Conservation (phyloP, 2,329 filamentous ascomycete species). For the Huntiella savannae region DNA sequence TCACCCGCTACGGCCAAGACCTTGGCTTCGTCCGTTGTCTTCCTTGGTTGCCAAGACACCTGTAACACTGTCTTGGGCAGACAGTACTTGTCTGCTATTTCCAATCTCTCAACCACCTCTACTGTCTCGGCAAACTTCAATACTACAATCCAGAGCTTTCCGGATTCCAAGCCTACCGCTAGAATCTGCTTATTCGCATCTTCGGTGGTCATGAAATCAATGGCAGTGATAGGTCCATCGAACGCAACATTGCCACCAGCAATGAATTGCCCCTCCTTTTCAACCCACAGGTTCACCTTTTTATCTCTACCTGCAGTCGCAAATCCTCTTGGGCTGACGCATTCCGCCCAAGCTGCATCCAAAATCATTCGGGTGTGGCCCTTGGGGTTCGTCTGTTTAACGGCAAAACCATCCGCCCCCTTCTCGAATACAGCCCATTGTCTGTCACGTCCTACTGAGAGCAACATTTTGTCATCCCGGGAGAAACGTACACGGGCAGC, state of each 20-base stretch:
- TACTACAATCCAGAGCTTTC: constrained; percentile 19
- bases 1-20: constrained; percentile 38
- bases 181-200: constrained; percentile 20
- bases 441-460: constrained; percentile 80
- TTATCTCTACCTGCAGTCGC: constrained; percentile 86
- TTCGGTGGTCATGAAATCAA: constrained; percentile 40
- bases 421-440: constrained; percentile 73
- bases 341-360: constrained; percentile 63
- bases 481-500: constrained; percentile 71
- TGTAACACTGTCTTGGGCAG: constrained; percentile 48
- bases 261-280: constrained; percentile 16
- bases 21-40: constrained; percentile 13
- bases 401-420: constrained; percentile 29
- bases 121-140: constrained; percentile 3
- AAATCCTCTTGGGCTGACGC: constrained; percentile 34
- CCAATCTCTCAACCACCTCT: constrained; percentile 1
- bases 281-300: constrained; percentile 51
- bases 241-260: constrained; percentile 24
- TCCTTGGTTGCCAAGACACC: constrained; percentile 46
- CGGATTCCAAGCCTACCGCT: constrained; percentile 39
- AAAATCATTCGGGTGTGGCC: constrained; percentile 87
- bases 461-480: constrained; percentile 47
- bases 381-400: constrained; percentile 52
- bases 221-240: constrained; percentile 46
- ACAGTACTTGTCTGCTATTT: constrained; percentile 16